Percentiles rank a stretch among this genome's conserved stretches.
These are phyloP conservation scores for Lachnellula subtilissima DNA, from an alignment of 2,329 filamentous ascomycete species.

Conservation along the genomic window DNA sequence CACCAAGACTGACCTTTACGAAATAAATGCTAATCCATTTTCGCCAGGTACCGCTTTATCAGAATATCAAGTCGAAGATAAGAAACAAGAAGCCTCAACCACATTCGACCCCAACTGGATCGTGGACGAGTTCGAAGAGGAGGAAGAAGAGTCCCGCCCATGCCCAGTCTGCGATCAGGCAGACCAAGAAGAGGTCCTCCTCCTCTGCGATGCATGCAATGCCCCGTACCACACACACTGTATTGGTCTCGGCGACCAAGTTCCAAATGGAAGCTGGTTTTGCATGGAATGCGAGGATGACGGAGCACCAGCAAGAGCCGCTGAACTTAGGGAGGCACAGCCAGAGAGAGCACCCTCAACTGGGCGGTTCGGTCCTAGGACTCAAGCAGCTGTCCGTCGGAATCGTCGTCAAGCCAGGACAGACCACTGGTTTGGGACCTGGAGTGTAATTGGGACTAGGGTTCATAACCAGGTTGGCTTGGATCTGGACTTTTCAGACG, in stretches of 20 bases:
- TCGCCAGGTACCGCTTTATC: slow-evolving; percentile 49
- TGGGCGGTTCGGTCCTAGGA: slow-evolving; percentile 39
- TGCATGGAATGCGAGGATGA: slow-evolving; percentile 72
- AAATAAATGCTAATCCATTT: slow-evolving; percentile 14
- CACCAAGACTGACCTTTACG: not conserved
- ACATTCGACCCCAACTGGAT: slow-evolving; percentile 79
- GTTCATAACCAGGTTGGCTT: slow-evolving; percentile 66
- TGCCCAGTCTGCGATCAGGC: slow-evolving; percentile 80
- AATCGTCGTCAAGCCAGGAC: slow-evolving; percentile 60
- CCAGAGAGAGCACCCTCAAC: slow-evolving; percentile 27
- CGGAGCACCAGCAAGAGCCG: slow-evolving; percentile 35
- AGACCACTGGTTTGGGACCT: slow-evolving; percentile 85
- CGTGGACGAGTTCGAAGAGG: slow-evolving; percentile 67
- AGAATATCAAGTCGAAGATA: slow-evolving; percentile 67
- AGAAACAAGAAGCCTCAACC: slow-evolving; percentile 70
- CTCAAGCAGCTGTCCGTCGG: slow-evolving; percentile 52
- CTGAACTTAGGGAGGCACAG: slow-evolving; percentile 30
- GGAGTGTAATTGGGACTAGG: slow-evolving; percentile 59
- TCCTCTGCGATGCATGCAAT: slow-evolving; percentile 90
- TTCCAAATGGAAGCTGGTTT: slow-evolving; percentile 80
- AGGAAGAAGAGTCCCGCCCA: slow-evolving; percentile 62
- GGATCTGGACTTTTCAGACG: slow-evolving; percentile 79
- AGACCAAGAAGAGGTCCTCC: slow-evolving; percentile 77
- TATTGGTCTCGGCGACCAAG: slow-evolving; percentile 65
- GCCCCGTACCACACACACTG: slow-evolving; percentile 89